These are phyloP conservation scores for Botrytis porri DNA, from an alignment of 2,329 filamentous ascomycete species.

Conservation along the genomic window DNA sequence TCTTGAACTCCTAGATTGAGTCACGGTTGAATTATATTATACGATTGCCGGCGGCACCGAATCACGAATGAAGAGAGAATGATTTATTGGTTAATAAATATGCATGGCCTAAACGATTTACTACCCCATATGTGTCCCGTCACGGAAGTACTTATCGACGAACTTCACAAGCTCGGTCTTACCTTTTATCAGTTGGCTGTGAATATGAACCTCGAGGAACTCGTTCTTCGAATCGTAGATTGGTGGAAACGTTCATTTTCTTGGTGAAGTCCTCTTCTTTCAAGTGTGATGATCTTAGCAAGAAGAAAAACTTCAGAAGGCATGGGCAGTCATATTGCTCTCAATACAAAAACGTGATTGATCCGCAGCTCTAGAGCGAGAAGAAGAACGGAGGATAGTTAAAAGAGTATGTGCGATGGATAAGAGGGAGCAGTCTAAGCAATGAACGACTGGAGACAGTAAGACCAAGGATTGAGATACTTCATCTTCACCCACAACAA, in stretches of 20 bases:
- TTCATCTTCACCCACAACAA: neutral
- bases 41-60: neutral
- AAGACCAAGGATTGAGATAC: neutral
- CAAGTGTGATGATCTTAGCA: neutral
- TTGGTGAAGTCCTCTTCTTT: neutral
- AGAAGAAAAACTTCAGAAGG: neutral
- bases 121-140: neutral
- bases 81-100: neutral
- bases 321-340: no score
- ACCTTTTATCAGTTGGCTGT: neutral
- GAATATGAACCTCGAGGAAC: neutral
- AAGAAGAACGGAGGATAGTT: no score
- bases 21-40: neutral
- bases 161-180: neutral
- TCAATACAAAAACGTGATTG: no score
- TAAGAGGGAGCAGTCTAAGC: neutral
- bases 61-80: neutral
- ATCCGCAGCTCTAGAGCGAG: no score
- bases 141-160: neutral
- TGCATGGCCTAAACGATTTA: neutral
- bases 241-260: no score
- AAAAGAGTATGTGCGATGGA: no score
- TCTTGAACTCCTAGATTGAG: neutral
- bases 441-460: neutral
- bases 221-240: neutral